Percentiles rank a stretch among this genome's conserved stretches.
phyloP scores from a whole-genome alignment of 352 stramenopile genomes.

The Globisporangium barbulae region DNA sequence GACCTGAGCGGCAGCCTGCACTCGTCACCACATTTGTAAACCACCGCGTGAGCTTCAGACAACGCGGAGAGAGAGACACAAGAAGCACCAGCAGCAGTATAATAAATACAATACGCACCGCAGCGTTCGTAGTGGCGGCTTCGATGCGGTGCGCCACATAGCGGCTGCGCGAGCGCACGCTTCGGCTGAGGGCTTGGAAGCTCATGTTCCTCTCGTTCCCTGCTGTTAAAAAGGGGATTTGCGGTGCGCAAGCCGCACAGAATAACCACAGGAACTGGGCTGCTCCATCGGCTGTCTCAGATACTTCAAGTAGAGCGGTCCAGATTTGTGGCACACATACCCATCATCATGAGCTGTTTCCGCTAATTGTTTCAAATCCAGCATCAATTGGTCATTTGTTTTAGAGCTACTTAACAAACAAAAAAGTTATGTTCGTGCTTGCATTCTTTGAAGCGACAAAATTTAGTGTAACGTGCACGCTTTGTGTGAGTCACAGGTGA shows the following conservation, averaged over 20 bases:
- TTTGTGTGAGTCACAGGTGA: too few relatives aligned
- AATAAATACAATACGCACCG: conserved; percentile 6
- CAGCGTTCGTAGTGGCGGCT: conserved; percentile 17
- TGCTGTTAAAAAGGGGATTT: conserved; percentile 12
- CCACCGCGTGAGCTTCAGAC: not conserved
- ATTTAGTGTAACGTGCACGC: too few relatives aligned
- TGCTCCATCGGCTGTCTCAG: not conserved
- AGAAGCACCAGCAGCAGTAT: not conserved
- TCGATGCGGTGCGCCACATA: conserved; percentile 24
- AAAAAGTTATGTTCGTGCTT: too few relatives aligned
- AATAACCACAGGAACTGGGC: conserved; percentile 10
- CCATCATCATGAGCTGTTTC: not conserved
- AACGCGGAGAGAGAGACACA: not conserved
- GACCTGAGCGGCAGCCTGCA: conserved; percentile 13
- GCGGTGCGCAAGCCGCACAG: not conserved
- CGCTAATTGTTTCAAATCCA: too few relatives aligned
- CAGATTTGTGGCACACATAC: conserved; percentile 8
- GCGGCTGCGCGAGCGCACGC: conserved; percentile 34
- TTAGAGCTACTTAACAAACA: too few relatives aligned
- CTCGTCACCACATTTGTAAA: not conserved
- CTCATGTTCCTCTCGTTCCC: conserved; percentile 30
- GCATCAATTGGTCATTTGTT: too few relatives aligned
- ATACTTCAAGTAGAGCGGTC: not conserved
- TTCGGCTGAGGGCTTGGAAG: conserved; percentile 45
- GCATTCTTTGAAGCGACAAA: too few relatives aligned